Conservation (phyloP, 306 rosid genomes). For the Prinsepia uniflora region DNA sequence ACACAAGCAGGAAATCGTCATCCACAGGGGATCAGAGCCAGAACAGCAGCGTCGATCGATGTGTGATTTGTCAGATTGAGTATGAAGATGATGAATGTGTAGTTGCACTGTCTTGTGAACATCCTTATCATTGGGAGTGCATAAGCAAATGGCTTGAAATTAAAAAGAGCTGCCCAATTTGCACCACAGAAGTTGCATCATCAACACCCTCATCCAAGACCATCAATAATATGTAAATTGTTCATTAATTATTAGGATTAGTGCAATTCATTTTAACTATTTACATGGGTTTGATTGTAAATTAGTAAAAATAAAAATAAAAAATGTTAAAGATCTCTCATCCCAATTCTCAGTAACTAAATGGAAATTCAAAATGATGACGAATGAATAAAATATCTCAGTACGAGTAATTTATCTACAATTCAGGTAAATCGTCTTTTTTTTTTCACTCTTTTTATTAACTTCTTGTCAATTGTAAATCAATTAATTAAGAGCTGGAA, state of each 20-base stretch:
- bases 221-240: conserved; percentile 8
- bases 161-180: conserved; percentile 83
- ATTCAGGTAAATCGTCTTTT: not conserved
- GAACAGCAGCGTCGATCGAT: conserved; percentile 47
- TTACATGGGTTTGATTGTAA: not conserved
- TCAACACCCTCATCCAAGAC: conserved; percentile 28
- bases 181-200: conserved; percentile 56
- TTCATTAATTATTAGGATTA: not conserved
- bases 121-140: conserved; percentile 78
- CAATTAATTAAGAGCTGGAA: too few species aligned
- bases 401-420: not conserved
- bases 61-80: conserved; percentile 87
- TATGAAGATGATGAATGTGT: conserved; percentile 63
- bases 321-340: not conserved
- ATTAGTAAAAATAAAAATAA: not conserved
- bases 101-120: conserved; percentile 66
- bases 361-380: not conserved
- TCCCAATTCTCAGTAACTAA: not conserved
- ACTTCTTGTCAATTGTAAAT: too few species aligned
- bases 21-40: conserved; percentile 12
- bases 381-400: not conserved
- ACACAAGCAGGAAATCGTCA: conserved; percentile 12
- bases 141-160: conserved; percentile 77
- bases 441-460: too few species aligned
- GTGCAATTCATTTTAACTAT: not conserved